Evolutionary conservation across 495 filamentous ascomycete genomes (phyloP).

Genomic region (Lophiostoma macrostomum): DNA sequence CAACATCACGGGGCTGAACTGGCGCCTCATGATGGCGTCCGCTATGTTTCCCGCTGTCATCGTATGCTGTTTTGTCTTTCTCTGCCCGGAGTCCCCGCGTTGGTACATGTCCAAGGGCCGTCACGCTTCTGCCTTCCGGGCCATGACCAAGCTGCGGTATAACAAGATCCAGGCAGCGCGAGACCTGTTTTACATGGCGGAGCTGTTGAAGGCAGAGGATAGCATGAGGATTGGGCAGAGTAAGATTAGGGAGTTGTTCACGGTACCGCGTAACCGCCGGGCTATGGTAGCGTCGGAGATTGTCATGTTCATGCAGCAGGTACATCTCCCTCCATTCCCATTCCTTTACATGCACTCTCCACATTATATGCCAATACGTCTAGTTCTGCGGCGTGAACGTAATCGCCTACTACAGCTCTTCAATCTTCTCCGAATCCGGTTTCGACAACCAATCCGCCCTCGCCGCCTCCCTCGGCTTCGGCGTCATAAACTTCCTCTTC

Average conservation of each 20-base stretch:
- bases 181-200: constrained; percentile 79
- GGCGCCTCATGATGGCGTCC: constrained; percentile 82
- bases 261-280: constrained; percentile 73
- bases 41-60: constrained; percentile 71
- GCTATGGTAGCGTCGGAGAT: constrained; percentile 70
- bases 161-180: constrained; percentile 74
- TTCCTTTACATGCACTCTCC: not conserved
- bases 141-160: constrained; percentile 64
- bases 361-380: not conserved
- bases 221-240: constrained; percentile 58
- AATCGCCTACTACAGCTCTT: constrained; percentile 55
- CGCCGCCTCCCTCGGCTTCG: constrained; percentile 67
- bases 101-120: constrained; percentile 75
- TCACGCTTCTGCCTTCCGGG: constrained; percentile 55
- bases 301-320: constrained; percentile 87
- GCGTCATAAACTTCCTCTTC: constrained; percentile 52
- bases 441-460: constrained; percentile 58
- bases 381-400: constrained; percentile 49
- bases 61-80: constrained; percentile 66
- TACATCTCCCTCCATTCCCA: constrained; percentile 37
- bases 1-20: constrained; percentile 65
- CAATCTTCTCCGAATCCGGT: constrained; percentile 52
- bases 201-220: constrained; percentile 65
- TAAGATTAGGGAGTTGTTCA: constrained; percentile 67
- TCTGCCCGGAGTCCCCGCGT: constrained; percentile 72